These are phyloP conservation scores for Eragrostis tef DNA, from an alignment of 202 grass and related monocot species.

Conservation along the genomic window DNA sequence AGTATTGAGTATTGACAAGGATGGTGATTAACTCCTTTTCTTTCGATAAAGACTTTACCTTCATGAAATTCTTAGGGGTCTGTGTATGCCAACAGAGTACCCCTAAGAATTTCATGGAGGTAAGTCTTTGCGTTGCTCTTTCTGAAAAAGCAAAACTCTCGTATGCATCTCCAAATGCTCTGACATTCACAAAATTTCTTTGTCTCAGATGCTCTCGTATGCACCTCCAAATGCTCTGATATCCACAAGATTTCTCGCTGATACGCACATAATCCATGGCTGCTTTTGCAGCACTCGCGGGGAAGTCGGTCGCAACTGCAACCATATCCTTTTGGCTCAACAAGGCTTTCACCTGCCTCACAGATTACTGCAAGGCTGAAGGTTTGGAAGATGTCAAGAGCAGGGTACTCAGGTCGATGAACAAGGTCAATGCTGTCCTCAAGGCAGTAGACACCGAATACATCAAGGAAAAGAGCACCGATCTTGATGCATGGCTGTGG, in stretches of 20 bases:
- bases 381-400: constrained; percentile 44
- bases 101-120: neutral
- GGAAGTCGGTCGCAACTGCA: constrained; percentile 17
- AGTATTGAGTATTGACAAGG: neutral
- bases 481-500: constrained; percentile 53
- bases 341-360: constrained; percentile 46
- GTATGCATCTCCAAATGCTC: neutral
- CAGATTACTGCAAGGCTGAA: constrained; percentile 40
- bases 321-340: constrained; percentile 35
- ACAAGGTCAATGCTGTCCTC: constrained; percentile 40
- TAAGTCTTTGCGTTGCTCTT: neutral
- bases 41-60: neutral
- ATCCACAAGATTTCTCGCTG: too few species aligned
- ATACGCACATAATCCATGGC: constrained; percentile 22
- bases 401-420: constrained; percentile 32
- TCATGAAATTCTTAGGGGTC: too few species aligned
- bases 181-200: neutral
- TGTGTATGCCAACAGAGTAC: neutral
- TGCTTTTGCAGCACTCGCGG: neutral
- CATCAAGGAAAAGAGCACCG: constrained; percentile 15
- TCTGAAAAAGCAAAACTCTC: neutral
- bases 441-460: neutral
- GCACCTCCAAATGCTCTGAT: too few species aligned
- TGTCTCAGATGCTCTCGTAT: too few species aligned
- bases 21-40: neutral